Evolutionary conservation across 495 filamentous ascomycete species (phyloP), one percentile per base, ranked within the genome.

Genomic region (Aspergillus avenaceus): DNA sequence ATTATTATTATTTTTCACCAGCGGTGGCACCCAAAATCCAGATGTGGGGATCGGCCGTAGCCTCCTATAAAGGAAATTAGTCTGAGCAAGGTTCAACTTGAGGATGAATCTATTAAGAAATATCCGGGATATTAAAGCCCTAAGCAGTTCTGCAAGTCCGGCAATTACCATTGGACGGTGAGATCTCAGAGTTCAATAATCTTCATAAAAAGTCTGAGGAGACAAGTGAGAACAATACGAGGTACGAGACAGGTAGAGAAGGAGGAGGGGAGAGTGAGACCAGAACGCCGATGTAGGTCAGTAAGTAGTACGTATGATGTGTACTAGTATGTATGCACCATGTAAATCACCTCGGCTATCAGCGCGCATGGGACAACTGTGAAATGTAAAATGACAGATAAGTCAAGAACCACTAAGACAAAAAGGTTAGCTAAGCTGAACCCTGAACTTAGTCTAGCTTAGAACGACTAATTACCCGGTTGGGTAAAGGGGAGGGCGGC

Each of bases 341-440:
- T 9, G 13, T 16, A 36, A 13, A n/a, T 45, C 43, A 22, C 27
- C 43, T 46, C 43, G 43, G 43, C 27, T 46, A 46, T 46, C 43
- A 32, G 43, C 27, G 23, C 13, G 41, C 41, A 25, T 43, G 41
- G 23, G 41, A 43, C 41, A 43, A 43, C 16, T 38, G 34, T 13
- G 7, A 38, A 38, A 38, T 18, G 34, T 38, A 38, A 38, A 21
- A 38, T 21, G 16, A 21, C 16, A 21, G 34, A 38, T 19, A 38
- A n/a, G 16, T 38, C 13, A 21, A 38, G 34, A 38, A 38, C 14
- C 13, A 38, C 34, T 38, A 34, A 8, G 16, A 6, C 11, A 34
- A 34, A 16, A 14, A 26, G 41, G 26, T 43, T 28, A 26, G 34
- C 16, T 38, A 38, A 38, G 4, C n/a, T 38, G 34, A 38, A 38